Base-by-base conservation (phyloP, 257 asterid genomes). In the Ocimum tenuiflorum region DNA sequence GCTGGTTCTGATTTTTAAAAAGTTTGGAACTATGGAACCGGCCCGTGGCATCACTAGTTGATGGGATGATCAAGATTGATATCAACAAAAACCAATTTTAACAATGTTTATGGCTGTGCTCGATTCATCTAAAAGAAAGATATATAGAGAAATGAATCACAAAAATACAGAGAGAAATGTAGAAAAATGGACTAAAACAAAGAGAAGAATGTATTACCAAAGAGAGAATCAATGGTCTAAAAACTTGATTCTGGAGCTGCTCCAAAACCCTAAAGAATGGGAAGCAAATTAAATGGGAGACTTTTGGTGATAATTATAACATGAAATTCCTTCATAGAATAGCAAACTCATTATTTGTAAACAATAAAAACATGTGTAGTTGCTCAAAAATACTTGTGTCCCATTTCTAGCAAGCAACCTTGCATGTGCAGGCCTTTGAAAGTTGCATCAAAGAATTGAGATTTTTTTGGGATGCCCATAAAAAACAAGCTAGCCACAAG, bases 361-460 rank as follows among this genome's bases (percentile, higher is more conserved):
- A 17, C 42, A 39, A 6, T 1, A 48, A 22, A 41, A 62, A 65
- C 49, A 29, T 60, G 70, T 36, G 39, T 20, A 42, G 6, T 48
- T 65, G 52, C 46, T 33, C 60, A 61, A 27, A 51, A 52, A 57
- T 41, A 35, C 42, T 69, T 51, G 20, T 59, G 9, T n/a, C 35
- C 66, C 60, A 68, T n/a, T 60, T 54, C 39, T 19, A 65, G 74
- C 75, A 74, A 74, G 77, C 53, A 69, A 72, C 55, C 58, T 47
- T 23, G 55, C 86, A 78, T 60, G 69, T 78, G 83, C 69, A 22
- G 73, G 22, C 52, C 71, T 69, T 81, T 66, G 83, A 77, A 75
- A 67, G 33, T 63, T 56, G 59, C 68, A 43, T 38, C 3, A 38
- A 38, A 38, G 1, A 38, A 38, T 38, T 8, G 9, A 7, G 8